A percentile compares a stretch with the other conserved stretches of the same genome.
Evolutionary conservation across 345 rosid genomes (phyloP).

Genomic region (Sonneratia alba): DNA sequence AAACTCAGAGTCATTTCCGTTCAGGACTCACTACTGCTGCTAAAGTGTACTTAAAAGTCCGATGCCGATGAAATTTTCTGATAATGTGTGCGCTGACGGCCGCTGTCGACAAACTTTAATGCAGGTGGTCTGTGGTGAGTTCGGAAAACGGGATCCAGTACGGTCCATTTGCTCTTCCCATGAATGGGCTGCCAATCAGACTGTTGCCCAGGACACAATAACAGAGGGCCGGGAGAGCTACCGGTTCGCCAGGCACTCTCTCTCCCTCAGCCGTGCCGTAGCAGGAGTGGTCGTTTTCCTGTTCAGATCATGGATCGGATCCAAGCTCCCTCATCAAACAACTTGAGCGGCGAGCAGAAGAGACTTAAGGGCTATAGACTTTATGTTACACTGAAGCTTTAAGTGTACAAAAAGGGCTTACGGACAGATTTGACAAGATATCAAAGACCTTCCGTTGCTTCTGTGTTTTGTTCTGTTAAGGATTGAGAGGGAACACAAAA

Average conservation of each 20-base stretch:
- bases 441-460: not conserved
- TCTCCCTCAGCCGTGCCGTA: not conserved
- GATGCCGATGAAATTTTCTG: too few species aligned
- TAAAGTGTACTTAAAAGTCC: too few species aligned
- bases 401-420: not conserved
- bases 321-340: not conserved
- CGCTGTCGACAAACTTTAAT: constrained; percentile 12
- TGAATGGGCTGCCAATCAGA: constrained; percentile 72
- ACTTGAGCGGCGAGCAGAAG: too few species aligned
- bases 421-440: not conserved
- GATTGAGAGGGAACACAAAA: not conserved
- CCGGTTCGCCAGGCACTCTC: too few species aligned
- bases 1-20: too few species aligned
- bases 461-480: too few species aligned
- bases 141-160: constrained; percentile 58
- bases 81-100: too few species aligned
- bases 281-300: not conserved
- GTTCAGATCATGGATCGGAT: not conserved
- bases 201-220: constrained; percentile 1
- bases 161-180: constrained; percentile 81
- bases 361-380: not conserved
- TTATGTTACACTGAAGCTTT: not conserved
- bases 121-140: constrained; percentile 59
- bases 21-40: too few species aligned
- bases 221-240: too few species aligned